Evolutionary conservation across 2,329 filamentous ascomycete genomes (phyloP).

Genomic region (Juglanconis juglandina): DNA sequence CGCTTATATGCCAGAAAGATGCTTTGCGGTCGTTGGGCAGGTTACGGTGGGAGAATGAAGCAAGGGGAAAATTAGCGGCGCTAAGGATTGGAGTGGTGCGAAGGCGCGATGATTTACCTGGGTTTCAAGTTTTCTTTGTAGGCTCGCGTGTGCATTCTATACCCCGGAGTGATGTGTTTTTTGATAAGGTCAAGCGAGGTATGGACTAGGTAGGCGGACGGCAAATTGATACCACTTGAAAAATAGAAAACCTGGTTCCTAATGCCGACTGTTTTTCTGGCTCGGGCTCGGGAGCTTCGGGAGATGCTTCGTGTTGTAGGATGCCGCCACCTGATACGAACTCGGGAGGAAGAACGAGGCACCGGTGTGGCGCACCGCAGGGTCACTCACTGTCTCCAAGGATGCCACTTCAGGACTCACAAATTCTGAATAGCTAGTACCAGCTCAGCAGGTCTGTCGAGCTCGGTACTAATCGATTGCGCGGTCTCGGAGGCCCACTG

Average conservation of each 20-base stretch:
- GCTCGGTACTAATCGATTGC: too few species aligned
- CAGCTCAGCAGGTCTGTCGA: too few species aligned
- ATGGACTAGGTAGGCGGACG: not conserved
- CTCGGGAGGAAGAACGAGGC: too few species aligned
- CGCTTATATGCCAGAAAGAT: not conserved
- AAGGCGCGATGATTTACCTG: not conserved
- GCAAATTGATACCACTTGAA: conserved; percentile 3
- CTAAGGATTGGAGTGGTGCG: not conserved
- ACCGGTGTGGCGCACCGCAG: too few species aligned
- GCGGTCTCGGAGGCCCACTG: too few species aligned
- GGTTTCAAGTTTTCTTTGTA: not conserved
- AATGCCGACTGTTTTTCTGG: not conserved
- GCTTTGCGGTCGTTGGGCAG: not conserved
- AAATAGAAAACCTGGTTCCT: not conserved
- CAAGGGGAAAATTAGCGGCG: not conserved
- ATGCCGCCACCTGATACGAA: too few species aligned
- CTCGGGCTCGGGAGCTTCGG: not conserved
- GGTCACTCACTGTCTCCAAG: too few species aligned
- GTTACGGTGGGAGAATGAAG: not conserved
- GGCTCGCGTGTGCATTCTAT: conserved; percentile 2
- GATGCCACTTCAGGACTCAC: too few species aligned
- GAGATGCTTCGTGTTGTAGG: too few species aligned
- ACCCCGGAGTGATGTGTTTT: conserved; percentile 1
- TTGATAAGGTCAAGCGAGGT: not conserved
- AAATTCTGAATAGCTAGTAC: too few species aligned